Base-by-base conservation (phyloP, 768 basidiomycete genomes). In the Crepidotus variabilis region DNA sequence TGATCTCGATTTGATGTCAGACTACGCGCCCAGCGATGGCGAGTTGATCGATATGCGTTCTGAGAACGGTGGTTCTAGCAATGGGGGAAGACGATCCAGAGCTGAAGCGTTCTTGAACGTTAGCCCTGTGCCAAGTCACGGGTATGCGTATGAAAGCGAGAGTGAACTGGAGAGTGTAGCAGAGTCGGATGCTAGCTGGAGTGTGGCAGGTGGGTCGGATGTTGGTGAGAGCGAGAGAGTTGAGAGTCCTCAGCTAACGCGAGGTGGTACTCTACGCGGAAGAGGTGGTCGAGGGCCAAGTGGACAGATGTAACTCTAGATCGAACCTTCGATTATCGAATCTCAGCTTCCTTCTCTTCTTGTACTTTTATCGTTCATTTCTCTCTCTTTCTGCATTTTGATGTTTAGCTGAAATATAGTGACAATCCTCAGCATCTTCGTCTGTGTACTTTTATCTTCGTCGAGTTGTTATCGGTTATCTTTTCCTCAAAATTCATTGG, bases 1-100 rank as follows among this genome's bases (percentile, higher is more conserved):
- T 4, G 67, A 68, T 43, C 39, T 68, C 10, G 67, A 68, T 54
- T 60, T 68, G 16, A 56, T 67, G 59, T 52, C 51, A 1, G 61
- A 61, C 28, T 57, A 39, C 43, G 48, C 32, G 9, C 55, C 52
- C 5, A 50, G 10, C 28, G 57, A 51, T 18, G 50, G 52, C 14
- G 52, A 54, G 33, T 2, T 22, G 20, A 47, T 47, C 6, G 51
- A 57, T 22, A 13, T 54, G 0, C 21, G 54, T 39, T 47, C 45
- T 2, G n/a, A 32, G 3, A 52, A 47, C 1, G 48, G 35, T 18
- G 43, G 53, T 32, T 16, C 32, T 50, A 52, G 57, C 8, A 49
- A 53, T 52, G 52, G 23, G n/a, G 51, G 51, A 33, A 14, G 28
- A 33, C 18, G 51, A 34, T 47, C 45, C 6, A 35, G 22, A 36